These are phyloP conservation scores for Coemansia asiatica DNA, from an alignment of 192 early-diverging fungal genomes.

Conservation along the genomic window DNA sequence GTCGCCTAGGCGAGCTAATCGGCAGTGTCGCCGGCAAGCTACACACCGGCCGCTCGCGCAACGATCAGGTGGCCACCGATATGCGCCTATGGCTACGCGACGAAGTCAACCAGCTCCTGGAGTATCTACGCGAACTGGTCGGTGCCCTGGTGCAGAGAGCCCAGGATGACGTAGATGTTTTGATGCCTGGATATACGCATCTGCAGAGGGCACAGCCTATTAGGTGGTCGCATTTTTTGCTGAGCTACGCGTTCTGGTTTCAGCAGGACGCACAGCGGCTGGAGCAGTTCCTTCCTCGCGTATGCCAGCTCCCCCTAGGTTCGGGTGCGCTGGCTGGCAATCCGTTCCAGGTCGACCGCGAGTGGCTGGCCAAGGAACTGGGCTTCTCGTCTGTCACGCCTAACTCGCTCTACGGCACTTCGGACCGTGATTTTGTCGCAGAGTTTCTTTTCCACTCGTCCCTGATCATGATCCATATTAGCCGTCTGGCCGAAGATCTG, in stretches of 20 bases:
- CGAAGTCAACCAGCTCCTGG: conserved; percentile 65
- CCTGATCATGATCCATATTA: conserved; percentile 89
- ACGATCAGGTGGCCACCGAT: conserved; percentile 99
- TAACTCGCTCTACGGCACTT: conserved; percentile 90
- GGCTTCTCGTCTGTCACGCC: conserved; percentile 82
- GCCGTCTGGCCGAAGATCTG: conserved; percentile 89
- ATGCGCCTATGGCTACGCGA: conserved; percentile 93
- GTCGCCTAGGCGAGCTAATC: conserved; percentile 88
- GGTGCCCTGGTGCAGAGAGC: conserved; percentile 74
- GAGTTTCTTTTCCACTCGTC: conserved; percentile 96
- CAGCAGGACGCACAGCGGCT: conserved; percentile 86
- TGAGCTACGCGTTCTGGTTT: conserved; percentile 89
- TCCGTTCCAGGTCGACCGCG: conserved; percentile 93
- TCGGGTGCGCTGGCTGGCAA: conserved; percentile 95
- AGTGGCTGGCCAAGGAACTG: conserved; percentile 83
- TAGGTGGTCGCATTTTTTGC: conserved; percentile 90
- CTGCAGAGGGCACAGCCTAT: conserved; percentile 97
- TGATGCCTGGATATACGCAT: conserved; percentile 99
- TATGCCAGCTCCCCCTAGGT: conserved; percentile 86
- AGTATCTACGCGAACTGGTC: conserved; percentile 75
- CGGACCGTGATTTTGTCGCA: conserved; percentile 96
- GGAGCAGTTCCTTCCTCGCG: conserved; percentile 73
- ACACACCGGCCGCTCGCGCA: conserved; percentile 93
- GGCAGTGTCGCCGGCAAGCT: conserved; percentile 93
- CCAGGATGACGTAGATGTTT: conserved; percentile 82